Conservation (phyloP, 169 alveolate species). For the Eimeria mitis region DNA sequence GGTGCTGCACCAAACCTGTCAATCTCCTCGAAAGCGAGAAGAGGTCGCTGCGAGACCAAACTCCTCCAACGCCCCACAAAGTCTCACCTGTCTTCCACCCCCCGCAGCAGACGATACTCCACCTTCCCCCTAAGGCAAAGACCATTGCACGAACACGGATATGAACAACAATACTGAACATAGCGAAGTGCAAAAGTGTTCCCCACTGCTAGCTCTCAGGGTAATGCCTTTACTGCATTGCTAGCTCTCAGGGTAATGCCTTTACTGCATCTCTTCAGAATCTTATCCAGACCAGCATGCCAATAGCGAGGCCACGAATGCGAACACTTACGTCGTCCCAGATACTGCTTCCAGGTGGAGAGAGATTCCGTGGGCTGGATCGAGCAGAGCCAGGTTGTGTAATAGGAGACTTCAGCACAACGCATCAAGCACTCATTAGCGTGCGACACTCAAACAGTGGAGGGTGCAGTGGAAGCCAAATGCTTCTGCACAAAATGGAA, state of each 20-base stretch:
- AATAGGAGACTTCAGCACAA: background rate
- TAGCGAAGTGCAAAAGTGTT: background rate
- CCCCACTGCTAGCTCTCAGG: background rate
- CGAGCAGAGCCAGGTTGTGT: background rate
- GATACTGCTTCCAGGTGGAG: background rate
- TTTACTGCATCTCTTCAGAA: no score
- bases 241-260: no score
- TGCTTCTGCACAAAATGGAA: background rate
- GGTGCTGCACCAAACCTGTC: background rate
- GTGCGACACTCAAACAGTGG: background rate
- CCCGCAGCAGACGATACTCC: background rate
- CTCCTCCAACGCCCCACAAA: background rate
- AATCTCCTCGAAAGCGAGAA: background rate
- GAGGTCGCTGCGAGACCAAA: background rate
- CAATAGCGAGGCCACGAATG: background rate
- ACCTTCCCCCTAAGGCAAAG: background rate
- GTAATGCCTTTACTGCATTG: no score
- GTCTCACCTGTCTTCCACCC: background rate
- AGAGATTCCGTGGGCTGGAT: background rate
- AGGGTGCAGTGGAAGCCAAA: background rate
- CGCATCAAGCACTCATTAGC: background rate
- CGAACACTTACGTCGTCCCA: background rate
- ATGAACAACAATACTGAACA: background rate
- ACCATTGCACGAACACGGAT: background rate
- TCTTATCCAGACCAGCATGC: background rate